Conservation (phyloP, 148 eudicot species). For the Arctostaphylos glauca region DNA sequence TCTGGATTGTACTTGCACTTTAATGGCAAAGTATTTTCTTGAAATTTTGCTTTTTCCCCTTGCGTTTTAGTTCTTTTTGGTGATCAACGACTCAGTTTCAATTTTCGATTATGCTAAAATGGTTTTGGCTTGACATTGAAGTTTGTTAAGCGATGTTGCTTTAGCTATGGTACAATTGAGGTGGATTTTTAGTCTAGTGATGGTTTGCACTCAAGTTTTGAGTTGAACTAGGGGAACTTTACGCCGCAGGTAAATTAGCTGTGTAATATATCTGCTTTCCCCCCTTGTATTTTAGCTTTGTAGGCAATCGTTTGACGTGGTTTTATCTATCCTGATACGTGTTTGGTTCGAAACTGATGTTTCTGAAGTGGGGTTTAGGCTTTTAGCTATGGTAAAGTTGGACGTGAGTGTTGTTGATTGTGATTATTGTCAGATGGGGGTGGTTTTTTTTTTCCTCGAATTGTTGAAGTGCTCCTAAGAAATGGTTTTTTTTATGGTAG, state of each 20-base stretch:
- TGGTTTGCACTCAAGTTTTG: neutral
- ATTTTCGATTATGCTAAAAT: neutral
- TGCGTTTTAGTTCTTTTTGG: neutral
- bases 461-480: neutral
- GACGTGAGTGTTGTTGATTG: slow-evolving; percentile 2
- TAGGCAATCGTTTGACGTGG: neutral
- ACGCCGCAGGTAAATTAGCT: neutral
- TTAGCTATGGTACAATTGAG: neutral
- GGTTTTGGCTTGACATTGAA: neutral
- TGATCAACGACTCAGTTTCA: neutral
- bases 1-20: neutral
- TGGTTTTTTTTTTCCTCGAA: neutral
- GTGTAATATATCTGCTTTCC: neutral
- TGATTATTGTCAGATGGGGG: neutral
- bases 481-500: too few relatives aligned
- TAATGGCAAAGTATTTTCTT: neutral
- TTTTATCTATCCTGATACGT: neutral
- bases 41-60: neutral
- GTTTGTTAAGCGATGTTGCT: neutral
- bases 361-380: neutral
- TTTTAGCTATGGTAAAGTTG: neutral
- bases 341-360: neutral
- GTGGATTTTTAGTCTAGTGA: neutral
- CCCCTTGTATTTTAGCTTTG: neutral
- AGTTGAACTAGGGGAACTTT: neutral